Evolutionary conservation across 1,139 yeast species (phyloP), one percentile per base, ranked within the genome.

Genomic region (Pichia kudriavzevii): DNA sequence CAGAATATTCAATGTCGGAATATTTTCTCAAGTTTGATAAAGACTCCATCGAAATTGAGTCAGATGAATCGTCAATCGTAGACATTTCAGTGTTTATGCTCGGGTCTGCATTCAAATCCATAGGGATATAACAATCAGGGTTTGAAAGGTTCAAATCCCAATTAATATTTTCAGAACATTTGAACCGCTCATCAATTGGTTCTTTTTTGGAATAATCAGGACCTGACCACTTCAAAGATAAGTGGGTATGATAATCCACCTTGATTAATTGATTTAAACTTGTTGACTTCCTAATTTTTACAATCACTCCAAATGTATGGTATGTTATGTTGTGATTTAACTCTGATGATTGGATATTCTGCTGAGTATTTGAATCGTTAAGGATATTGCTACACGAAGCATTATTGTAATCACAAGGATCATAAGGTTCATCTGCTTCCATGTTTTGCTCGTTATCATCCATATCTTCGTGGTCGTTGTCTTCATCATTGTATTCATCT

Each of bases 61-160:
- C 39, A 10, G 30, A 18, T 4, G 43, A 36, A 26, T 34, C 35
- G 25, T 29, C 13, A 24, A 22, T 11, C 10, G 29, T 28, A 13
- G 15, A 30, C 9, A 16, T n/a, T 15, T 38, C 36, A 21, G 12
- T 28, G 14, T 15, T 16, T 18, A 5, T 24, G 3, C n/a, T n/a
- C n/a, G n/a, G n/a, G n/a, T n/a, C 36, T 24, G 6, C 8, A 7
- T 26, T 17, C 3, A n/a, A n/a, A n/a, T 44, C 49, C 23, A 53
- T 50, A 0, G 60, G 60, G 9, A 58, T 55, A 31, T 40, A 57
- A 31, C 60, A 56, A 39, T 58, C 60, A 0, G 60, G 56, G 21
- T 46, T 44, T 9, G 41, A 32, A 24, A 58, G 27, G 31, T 53
- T 48, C 13, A 58, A 44, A 22, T 49, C 48, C 62, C 62, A 58